Conservation (phyloP, 139 green algal genomes). For the Chlorella sorokiniana region DNA sequence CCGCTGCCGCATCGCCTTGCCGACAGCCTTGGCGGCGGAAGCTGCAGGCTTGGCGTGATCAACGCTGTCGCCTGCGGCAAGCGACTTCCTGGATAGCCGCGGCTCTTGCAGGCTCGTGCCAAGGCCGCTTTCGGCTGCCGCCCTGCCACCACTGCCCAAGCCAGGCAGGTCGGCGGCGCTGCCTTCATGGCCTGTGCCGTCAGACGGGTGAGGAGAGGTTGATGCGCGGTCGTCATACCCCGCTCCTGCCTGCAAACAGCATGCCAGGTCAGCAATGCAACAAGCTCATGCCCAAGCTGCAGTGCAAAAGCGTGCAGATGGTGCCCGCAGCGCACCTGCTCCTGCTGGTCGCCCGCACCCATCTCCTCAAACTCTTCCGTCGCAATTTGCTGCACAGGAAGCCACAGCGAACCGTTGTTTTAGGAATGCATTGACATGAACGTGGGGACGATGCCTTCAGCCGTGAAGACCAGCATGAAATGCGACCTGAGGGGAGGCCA, state of each 20-base stretch:
- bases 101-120: not conserved
- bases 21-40: not conserved
- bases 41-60: not conserved
- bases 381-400: conserved; percentile 17
- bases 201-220: not conserved
- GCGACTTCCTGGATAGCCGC: not conserved
- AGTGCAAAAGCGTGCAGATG: not conserved
- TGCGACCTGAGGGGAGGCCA: not conserved
- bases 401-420: not conserved
- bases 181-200: not conserved
- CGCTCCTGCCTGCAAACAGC: not conserved
- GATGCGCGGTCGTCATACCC: not conserved
- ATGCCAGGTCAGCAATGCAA: not conserved
- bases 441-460: too few relatives aligned
- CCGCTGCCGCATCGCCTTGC: not conserved
- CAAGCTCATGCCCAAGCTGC: too few relatives aligned
- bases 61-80: too few relatives aligned
- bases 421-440: too few relatives aligned
- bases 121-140: conserved; percentile 23
- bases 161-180: not conserved
- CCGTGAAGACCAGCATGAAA: too few relatives aligned
- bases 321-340: not conserved
- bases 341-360: not conserved
- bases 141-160: not conserved
- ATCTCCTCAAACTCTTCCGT: conserved; percentile 24